phyloP scores from a whole-genome alignment of 495 filamentous ascomycete species.

The Pyrenula aspistea region DNA sequence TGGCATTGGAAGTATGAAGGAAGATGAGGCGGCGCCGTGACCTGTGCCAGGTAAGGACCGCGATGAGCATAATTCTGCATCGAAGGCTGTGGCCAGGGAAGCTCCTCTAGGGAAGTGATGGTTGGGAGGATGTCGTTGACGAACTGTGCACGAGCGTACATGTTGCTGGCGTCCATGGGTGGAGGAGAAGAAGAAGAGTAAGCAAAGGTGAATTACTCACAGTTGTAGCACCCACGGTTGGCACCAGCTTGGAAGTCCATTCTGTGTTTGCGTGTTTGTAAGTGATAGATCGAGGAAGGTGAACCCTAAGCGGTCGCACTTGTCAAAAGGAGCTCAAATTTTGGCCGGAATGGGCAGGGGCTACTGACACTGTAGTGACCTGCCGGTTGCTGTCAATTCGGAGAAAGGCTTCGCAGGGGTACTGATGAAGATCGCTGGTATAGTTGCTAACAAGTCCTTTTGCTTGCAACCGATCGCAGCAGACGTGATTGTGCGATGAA shows the following conservation, averaged over 20 bases:
- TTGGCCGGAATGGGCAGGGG: not conserved
- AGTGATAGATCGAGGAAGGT: not conserved
- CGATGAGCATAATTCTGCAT: no score
- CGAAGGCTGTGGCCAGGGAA: no score
- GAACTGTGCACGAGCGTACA: not conserved
- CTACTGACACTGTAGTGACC: no score
- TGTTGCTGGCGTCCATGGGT: not conserved
- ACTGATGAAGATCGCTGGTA: no score
- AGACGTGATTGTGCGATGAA: not conserved
- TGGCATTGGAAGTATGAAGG: no score
- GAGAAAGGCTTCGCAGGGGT: no score
- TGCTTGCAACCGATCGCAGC: no score
- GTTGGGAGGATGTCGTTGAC: not conserved
- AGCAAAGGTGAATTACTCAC: slow-evolving; percentile 36
- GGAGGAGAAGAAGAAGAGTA: slow-evolving; percentile 1
- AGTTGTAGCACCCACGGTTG: slow-evolving; percentile 67
- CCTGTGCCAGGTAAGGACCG: no score
- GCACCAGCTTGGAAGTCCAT: slow-evolving; percentile 40
- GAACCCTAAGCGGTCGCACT: not conserved
- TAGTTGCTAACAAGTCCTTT: no score
- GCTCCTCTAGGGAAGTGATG: no score
- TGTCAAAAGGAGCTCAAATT: not conserved
- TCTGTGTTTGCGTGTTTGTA: slow-evolving; percentile 15
- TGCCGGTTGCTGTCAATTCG: not conserved
- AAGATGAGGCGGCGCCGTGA: no score